Evolutionary conservation across 768 basidiomycete species (phyloP), one percentile per base, ranked within the genome.

Genomic region (Tylopilus subfusipes): DNA sequence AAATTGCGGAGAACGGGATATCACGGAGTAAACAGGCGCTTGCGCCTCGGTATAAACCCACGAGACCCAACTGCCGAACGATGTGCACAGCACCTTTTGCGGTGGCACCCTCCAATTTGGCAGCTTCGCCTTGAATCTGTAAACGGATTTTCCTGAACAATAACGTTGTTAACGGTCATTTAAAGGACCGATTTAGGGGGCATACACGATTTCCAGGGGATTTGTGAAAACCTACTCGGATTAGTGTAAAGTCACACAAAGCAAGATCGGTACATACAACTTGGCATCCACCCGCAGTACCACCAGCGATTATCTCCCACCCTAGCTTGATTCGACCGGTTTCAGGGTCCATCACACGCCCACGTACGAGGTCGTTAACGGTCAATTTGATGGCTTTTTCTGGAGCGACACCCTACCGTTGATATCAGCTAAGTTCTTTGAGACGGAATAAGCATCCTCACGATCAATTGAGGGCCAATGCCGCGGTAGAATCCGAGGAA

Each of bases 331-430:
- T 99, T 51, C 93, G 82, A 13, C 97, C 97, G 11, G 97, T 99
- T 71, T 96, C 93, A 22, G 94, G 92, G 72, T 99, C 94, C 73
- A 84, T 96, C 11, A 86, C 85, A 48, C 83, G 81, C 24, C 82
- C 78, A 31, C 97, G 85, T 22, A 99, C 78, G 52, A 96, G 73
- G 67, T 97, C 96, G 74, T 98, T 98, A 45, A 99, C 88, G 2
- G 97, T 97, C 56, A 99, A 74, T 70, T 99, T 99, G 73, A 99
- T 97, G 12, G 97, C 97, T 76, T 97, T 97, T 72, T 97, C 93
- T 12, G 93, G 93, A 31, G 93, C 93, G 46, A 97, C 92, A 56
- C 93, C 93, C 93, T 95, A 45, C 49, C 31, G 25, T 42, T 48
- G 19, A 54, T 38, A 27, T 68, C 18, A 64, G 54, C 24, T 27